Evolutionary conservation across 164 flowering plant genomes (phyloP).

Genomic region (Paratinospora sagittata): DNA sequence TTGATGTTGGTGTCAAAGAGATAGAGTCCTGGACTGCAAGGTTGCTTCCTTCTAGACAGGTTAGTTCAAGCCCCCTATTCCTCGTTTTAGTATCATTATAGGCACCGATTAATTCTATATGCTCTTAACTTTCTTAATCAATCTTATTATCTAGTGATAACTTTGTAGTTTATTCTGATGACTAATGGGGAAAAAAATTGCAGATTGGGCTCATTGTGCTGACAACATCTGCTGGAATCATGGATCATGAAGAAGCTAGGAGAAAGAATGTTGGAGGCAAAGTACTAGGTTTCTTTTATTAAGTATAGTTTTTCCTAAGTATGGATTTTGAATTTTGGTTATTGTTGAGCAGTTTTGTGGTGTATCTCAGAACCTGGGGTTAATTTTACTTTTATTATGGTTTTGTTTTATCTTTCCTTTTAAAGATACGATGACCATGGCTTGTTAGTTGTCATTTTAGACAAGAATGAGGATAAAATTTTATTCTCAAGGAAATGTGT

Average conservation of each 20-base stretch:
- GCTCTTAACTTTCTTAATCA: too few relatives aligned
- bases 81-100: too few relatives aligned
- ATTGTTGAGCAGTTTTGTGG: conserved; percentile 5
- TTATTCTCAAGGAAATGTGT: background rate
- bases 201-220: conserved; percentile 57
- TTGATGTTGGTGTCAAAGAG: conserved; percentile 66
- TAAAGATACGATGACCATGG: too few relatives aligned
- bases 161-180: background rate
- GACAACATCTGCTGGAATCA: conserved; percentile 55
- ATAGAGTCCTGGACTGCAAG: conserved; percentile 73
- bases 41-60: conserved; percentile 69
- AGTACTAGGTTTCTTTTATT: conserved; percentile 53
- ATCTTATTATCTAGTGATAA: too few relatives aligned
- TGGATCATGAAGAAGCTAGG: conserved; percentile 59
- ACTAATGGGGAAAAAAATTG: background rate
- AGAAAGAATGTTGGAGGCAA: conserved; percentile 60
- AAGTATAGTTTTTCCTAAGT: background rate
- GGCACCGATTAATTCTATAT: too few relatives aligned
- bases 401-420: too few relatives aligned
- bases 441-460: conserved; percentile 2
- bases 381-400: background rate
- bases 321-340: conserved; percentile 7
- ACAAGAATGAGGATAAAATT: background rate
- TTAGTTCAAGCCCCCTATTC: conserved; percentile 10
- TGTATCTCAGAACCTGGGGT: conserved; percentile 5